A percentile compares a stretch with the other conserved stretches of the same genome.
Evolutionary conservation across 73 alveolate species (phyloP).

Genomic region (Breviolum minutum): DNA sequence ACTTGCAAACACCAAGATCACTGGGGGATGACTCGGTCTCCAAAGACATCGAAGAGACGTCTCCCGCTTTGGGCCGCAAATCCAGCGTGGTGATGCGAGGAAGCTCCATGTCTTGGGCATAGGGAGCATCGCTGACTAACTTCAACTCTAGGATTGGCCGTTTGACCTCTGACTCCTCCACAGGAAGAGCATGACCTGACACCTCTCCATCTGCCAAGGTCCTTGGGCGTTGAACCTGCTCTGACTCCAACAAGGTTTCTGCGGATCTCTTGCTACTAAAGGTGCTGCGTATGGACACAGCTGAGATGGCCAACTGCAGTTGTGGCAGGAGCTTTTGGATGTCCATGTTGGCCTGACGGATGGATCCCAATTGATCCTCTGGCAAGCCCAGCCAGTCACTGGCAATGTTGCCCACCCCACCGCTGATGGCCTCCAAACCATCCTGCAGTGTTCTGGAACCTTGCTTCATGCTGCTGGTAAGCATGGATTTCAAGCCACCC

Average conservation of each 20-base stretch:
- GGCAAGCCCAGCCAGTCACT: no score
- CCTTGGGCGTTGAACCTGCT: neutral
- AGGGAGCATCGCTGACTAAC: conserved; percentile 5
- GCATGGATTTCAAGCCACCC: no score
- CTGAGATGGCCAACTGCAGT: neutral
- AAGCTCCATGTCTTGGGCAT: neutral
- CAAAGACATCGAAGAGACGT: neutral
- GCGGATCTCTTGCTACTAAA: neutral
- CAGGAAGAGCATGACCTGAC: neutral
- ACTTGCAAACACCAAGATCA: neutral
- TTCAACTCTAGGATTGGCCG: neutral
- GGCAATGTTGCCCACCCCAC: no score
- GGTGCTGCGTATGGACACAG: neutral
- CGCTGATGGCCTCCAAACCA: no score
- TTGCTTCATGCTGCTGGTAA: no score
- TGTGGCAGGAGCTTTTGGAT: neutral
- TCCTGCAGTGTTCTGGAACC: no score
- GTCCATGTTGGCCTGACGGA: conserved; percentile 28
- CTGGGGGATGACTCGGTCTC: conserved; percentile 15
- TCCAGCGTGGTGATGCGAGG: neutral
- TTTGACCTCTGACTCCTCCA: neutral
- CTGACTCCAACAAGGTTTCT: neutral
- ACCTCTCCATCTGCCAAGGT: conserved; percentile 6
- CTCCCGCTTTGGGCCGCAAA: neutral
- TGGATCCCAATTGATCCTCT: neutral